Evolutionary conservation across 352 stramenopile genomes (phyloP), one percentile per base, ranked within the genome.

Genomic region (Thalassiosira delicatula): DNA sequence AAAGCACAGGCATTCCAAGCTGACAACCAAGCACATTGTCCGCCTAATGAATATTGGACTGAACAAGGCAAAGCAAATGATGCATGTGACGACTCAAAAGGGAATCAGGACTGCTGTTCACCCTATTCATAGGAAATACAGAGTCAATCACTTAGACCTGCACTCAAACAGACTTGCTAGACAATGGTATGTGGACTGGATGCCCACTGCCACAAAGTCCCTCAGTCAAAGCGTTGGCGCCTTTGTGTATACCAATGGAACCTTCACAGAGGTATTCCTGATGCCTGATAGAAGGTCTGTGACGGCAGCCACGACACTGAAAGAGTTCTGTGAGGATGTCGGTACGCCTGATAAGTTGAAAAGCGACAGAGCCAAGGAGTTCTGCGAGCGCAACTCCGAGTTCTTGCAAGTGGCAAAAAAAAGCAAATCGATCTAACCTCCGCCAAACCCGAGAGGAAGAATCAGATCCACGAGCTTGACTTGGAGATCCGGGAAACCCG

Each of bases 401-500:
- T 70, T 70, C 27, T 9, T 32, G 17, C 2, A 4, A 14, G 37
- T 19, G 23, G 35, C 0, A 0, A 27, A 12, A 19, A 40, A 8
- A 56, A 57, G 11, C 27, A 40, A 14, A 70, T 70, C 8, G 42
- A 3, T 27, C 2, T 66, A 0, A 70, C 51, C 7, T 17, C 32
- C 2, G 2, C n/a, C 14, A 12, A 69, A 27, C 4, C 12, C 4
- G 8, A 23, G 21, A 29, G 8, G 2, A 30, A 49, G n/a, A 49
- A 33, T 33, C 17, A 69, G 35, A 51, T 69, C 23, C n/a, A 21
- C 3, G 23, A 8, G 23, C 11, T 76, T 53, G 69, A 84, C 11
- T 0, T 70, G 25, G 53, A 70, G 25, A 86, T 83, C 7, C 7
- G 44, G 0, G 73, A 86, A 51, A 9, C 69, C 0, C 76, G 72